Percentiles rank a stretch among this genome's conserved stretches.
phyloP scores from a whole-genome alignment of 2,329 filamentous ascomycete genomes.

The Ophiosphaerella herpotricha region DNA sequence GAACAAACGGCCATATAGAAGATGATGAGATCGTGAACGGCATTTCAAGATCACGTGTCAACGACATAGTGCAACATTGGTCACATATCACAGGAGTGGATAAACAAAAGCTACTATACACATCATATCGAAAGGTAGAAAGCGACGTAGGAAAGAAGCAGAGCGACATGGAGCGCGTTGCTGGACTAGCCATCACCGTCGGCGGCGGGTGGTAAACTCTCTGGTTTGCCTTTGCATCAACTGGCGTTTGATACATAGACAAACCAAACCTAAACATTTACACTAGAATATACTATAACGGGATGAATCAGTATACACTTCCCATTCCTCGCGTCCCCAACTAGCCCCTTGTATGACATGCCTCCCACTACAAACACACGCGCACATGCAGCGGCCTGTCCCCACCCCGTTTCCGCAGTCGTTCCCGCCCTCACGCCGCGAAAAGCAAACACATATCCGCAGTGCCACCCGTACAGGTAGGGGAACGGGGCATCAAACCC shows the following conservation, averaged over 20 bases:
- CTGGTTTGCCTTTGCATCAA: not conserved
- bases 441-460: not conserved
- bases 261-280: constrained; percentile 10
- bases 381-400: not conserved
- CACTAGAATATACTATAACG: not conserved
- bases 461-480: not conserved
- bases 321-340: not conserved
- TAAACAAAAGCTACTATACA: constrained; percentile 75
- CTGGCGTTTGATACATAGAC: constrained; percentile 2
- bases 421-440: not conserved
- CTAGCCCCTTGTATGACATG: too few species aligned
- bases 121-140: constrained; percentile 88
- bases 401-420: not conserved
- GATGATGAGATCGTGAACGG: constrained; percentile 57
- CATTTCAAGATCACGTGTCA: constrained; percentile 69
- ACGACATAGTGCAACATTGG: constrained; percentile 77
- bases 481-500: too few species aligned
- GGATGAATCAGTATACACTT: not conserved
- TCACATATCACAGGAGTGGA: constrained; percentile 70
- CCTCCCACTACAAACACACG: too few species aligned
- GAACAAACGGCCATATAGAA: constrained; percentile 4
- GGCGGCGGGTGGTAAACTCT: constrained; percentile 81
- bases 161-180: constrained; percentile 78
- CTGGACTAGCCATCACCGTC: constrained; percentile 85
- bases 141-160: constrained; percentile 81